Percentiles rank a stretch among this genome's conserved stretches.
Conservation (phyloP, 129 eudicot genomes). For the Deinandra increscens region DNA sequence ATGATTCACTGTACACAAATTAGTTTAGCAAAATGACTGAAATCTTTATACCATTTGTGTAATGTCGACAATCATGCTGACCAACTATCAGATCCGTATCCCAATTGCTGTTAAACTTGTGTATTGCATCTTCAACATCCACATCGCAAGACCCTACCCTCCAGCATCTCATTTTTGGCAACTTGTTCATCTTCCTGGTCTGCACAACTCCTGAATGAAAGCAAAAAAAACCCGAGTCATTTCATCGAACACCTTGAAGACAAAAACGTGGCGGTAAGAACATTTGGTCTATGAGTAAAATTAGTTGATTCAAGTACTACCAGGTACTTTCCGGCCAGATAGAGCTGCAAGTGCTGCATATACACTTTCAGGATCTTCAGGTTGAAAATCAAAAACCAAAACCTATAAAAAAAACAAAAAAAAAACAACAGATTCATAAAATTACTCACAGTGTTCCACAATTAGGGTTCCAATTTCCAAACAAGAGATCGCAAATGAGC, state of each 20-base stretch:
- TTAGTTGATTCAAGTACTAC: conserved; percentile 41
- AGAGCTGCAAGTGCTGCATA: conserved; percentile 72
- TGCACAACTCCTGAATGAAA: conserved; percentile 52
- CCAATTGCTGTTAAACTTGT: conserved; percentile 63
- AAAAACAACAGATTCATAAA: too few species aligned
- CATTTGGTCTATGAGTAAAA: not conserved
- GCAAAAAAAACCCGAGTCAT: not conserved
- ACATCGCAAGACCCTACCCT: conserved; percentile 53
- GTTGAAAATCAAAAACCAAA: conserved; percentile 87
- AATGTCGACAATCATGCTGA: conserved; percentile 79
- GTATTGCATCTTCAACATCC: conserved; percentile 44
- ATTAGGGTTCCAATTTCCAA: not conserved
- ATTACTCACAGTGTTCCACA: not conserved
- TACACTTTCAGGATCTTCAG: conserved; percentile 77
- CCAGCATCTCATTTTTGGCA: conserved; percentile 79
- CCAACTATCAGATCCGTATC: conserved; percentile 61
- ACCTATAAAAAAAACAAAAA: conserved; percentile 39
- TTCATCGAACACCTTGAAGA: not conserved
- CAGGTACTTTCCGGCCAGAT: conserved; percentile 68
- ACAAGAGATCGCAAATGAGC: not conserved
- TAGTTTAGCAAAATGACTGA: not conserved
- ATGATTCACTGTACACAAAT: not conserved
- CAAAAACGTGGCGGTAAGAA: not conserved
- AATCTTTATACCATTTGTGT: conserved; percentile 55
- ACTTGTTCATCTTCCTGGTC: conserved; percentile 51